Percentiles rank a stretch among this genome's conserved stretches.
phyloP scores from a whole-genome alignment of 768 basidiomycete genomes.

The Leccinum broughii region DNA sequence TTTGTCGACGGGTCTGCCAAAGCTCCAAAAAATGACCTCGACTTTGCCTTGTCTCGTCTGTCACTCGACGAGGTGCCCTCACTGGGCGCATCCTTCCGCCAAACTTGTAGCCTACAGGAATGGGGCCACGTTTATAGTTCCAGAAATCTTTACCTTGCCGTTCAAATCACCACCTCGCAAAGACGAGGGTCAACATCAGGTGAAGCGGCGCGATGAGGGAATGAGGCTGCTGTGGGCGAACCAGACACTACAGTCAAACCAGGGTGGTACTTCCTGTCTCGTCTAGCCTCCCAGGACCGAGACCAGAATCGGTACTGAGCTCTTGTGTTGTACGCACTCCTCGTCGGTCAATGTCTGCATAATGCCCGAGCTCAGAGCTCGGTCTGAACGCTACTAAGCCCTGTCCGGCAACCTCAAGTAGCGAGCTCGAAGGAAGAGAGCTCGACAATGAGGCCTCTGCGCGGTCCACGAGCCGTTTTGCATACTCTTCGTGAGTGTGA shows the following conservation, averaged over 20 bases:
- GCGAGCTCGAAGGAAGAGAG: conserved; percentile 51
- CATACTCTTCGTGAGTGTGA: conserved; percentile 25
- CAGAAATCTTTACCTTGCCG: conserved; percentile 83
- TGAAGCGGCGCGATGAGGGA: conserved; percentile 39
- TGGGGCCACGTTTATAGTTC: conserved; percentile 79
- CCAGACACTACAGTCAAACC: conserved; percentile 50
- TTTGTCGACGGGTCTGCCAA: conserved; percentile 63
- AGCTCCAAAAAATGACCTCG: conserved; percentile 88
- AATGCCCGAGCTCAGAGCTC: conserved; percentile 83
- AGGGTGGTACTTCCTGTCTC: conserved; percentile 63
- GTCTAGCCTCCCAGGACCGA: conserved; percentile 48
- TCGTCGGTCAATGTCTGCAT: conserved; percentile 58
- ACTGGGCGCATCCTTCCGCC: conserved; percentile 65
- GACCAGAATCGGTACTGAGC: conserved; percentile 53
- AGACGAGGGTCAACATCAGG: conserved; percentile 53
- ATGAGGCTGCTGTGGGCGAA: conserved; percentile 42
- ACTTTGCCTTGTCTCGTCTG: conserved; percentile 89
- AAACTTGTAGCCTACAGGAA: conserved; percentile 90
- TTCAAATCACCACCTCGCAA: conserved; percentile 51
- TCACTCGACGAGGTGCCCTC: conserved; percentile 51
- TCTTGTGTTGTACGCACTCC: conserved; percentile 35
- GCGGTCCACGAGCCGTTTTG: conserved; percentile 46
- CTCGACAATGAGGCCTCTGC: conserved; percentile 64
- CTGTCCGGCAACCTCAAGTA: conserved; percentile 38
- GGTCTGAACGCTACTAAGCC: conserved; percentile 47